Evolutionary conservation across 179 eudicot species (phyloP).

Genomic region (Carnegiea gigantea): DNA sequence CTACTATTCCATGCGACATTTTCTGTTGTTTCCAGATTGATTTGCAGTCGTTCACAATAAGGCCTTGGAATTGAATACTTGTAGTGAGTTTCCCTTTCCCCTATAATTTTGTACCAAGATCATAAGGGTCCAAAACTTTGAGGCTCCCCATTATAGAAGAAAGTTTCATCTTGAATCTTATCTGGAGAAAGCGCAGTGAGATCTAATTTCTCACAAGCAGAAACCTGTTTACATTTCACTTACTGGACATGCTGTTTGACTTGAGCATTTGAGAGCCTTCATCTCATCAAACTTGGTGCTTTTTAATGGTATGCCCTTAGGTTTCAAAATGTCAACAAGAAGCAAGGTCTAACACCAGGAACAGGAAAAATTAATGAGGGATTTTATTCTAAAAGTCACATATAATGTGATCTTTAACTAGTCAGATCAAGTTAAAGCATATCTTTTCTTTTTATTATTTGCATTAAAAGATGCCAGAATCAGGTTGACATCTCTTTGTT

Average conservation of each 20-base stretch:
- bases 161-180: background rate
- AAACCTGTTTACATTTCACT: background rate
- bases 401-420: conserved; percentile 10
- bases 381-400: background rate
- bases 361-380: background rate
- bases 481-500: conserved; percentile 30
- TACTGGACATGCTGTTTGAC: background rate
- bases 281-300: background rate
- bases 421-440: conserved; percentile 14
- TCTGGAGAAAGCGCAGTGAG: background rate
- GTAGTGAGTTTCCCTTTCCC: background rate
- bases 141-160: background rate
- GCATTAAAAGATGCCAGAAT: conserved; percentile 32
- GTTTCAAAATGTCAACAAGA: background rate
- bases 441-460: conserved; percentile 7
- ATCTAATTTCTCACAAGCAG: background rate
- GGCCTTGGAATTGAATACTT: background rate
- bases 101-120: background rate
- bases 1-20: background rate
- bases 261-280: background rate
- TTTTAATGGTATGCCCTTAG: background rate
- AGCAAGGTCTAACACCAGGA: background rate
- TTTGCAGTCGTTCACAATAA: background rate
- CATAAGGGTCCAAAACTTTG: background rate
- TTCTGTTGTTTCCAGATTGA: background rate